Conservation (phyloP, 2,329 filamentous ascomycete genomes). For the Amesomyces nigricolor region DNA sequence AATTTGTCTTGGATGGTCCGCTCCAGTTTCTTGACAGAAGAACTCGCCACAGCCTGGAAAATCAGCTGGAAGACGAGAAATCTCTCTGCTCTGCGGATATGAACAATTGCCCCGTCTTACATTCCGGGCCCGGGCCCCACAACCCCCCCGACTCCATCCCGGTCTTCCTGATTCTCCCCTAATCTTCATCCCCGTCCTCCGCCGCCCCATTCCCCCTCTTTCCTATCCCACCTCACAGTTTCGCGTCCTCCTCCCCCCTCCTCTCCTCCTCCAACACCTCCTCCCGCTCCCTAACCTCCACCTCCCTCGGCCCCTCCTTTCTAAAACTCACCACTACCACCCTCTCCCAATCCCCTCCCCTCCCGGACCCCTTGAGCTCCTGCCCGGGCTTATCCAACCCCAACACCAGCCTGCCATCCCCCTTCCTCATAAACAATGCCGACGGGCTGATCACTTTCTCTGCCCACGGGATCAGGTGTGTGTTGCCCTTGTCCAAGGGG, state of each 20-base stretch:
- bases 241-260: constrained; percentile 18
- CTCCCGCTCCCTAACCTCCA: constrained; percentile 47
- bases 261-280: constrained; percentile 45
- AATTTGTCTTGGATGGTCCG: no score
- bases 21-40: no score
- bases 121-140: no score
- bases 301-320: constrained; percentile 44
- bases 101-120: no score
- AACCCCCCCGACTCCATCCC: background rate
- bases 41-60: no score
- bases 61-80: no score
- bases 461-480: constrained; percentile 47
- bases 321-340: constrained; percentile 52
- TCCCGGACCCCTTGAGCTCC: constrained; percentile 44
- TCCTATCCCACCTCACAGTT: constrained; percentile 6
- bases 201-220: background rate
- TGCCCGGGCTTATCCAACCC: constrained; percentile 53
- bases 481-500: constrained; percentile 31
- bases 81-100: no score
- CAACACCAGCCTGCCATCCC: constrained; percentile 46
- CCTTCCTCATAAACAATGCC: constrained; percentile 39
- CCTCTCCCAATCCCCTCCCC: constrained; percentile 53
- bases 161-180: background rate
- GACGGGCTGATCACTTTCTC: constrained; percentile 58
- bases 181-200: background rate